Evolutionary conservation across 768 basidiomycete species (phyloP).

Genomic region (Lactifluus pinguis): DNA sequence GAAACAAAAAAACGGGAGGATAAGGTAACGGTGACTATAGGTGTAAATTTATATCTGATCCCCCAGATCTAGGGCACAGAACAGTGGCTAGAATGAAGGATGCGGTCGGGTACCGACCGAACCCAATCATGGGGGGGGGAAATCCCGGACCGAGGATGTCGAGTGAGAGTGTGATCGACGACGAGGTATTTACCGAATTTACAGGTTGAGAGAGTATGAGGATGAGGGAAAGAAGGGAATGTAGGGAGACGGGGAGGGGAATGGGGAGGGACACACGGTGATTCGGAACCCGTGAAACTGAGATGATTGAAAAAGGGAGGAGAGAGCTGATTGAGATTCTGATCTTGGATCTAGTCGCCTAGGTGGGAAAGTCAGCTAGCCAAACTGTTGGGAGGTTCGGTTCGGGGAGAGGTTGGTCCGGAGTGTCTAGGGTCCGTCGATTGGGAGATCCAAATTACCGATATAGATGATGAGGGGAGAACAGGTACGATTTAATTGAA

Average conservation of each 20-base stretch:
- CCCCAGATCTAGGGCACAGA: conserved; percentile 9
- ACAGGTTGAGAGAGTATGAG: not conserved
- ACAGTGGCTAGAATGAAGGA: not conserved
- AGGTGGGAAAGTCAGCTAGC: not conserved
- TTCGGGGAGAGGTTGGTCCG: not conserved
- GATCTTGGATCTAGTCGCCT: conserved; percentile 12
- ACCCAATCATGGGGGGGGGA: not conserved
- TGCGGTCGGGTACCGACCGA: conserved; percentile 1
- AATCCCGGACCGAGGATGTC: conserved; percentile 2
- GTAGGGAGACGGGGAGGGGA: not conserved
- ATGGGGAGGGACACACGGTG: not conserved
- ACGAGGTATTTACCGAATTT: not conserved
- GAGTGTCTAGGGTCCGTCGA: not conserved
- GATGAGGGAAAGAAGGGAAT: not conserved
- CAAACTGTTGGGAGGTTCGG: conserved; percentile 1
- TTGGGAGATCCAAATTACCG: not conserved
- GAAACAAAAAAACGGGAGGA: not conserved
- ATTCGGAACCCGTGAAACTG: not conserved
- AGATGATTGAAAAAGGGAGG: not conserved
- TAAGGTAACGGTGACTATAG: not conserved
- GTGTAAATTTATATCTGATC: conserved; percentile 2
- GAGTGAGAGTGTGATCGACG: not conserved
- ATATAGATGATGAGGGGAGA: not conserved
- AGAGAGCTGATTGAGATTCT: not conserved
- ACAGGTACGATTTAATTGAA: not conserved